A percentile compares a stretch with the other conserved stretches of the same genome.
Conservation (phyloP, 352 stramenopile species). For the Phytophthora citrophthora region DNA sequence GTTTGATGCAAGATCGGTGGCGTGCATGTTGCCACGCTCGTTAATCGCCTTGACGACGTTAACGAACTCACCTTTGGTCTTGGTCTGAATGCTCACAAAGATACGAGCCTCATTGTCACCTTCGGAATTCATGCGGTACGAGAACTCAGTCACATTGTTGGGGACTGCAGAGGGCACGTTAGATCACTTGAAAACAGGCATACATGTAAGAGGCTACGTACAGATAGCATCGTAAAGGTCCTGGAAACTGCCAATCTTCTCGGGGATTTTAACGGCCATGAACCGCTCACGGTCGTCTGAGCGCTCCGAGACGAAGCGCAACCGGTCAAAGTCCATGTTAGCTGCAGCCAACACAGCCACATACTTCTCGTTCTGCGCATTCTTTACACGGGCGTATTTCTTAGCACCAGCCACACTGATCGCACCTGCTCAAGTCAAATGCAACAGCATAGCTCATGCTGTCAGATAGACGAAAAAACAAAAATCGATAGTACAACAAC, state of each 20-base stretch:
- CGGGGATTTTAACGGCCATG: slow-evolving; percentile 96
- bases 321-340: slow-evolving; percentile 99
- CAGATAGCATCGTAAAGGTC: slow-evolving; percentile 81
- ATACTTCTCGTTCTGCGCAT: slow-evolving; percentile 80
- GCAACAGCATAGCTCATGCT: neutral
- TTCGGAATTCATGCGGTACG: slow-evolving; percentile 92
- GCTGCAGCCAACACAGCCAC: slow-evolving; percentile 96
- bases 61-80: slow-evolving; percentile 67
- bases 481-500: neutral
- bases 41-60: slow-evolving; percentile 78
- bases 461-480: slow-evolving; percentile 1
- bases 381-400: slow-evolving; percentile 87
- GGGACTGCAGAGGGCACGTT: slow-evolving; percentile 49
- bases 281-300: slow-evolving; percentile 96
- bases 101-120: slow-evolving; percentile 88
- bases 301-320: slow-evolving; percentile 92
- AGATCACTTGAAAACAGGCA: neutral
- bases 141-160: slow-evolving; percentile 96
- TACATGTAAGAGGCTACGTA: slow-evolving; percentile 27
- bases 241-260: slow-evolving; percentile 93
- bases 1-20: slow-evolving; percentile 94
- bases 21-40: slow-evolving; percentile 83
- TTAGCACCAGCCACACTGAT: slow-evolving; percentile 96
- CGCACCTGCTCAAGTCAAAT: slow-evolving; percentile 68
- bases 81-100: slow-evolving; percentile 96